Base-by-base conservation (phyloP, 2,329 filamentous ascomycete species). In the Ploettnerulaceae sp. region DNA sequence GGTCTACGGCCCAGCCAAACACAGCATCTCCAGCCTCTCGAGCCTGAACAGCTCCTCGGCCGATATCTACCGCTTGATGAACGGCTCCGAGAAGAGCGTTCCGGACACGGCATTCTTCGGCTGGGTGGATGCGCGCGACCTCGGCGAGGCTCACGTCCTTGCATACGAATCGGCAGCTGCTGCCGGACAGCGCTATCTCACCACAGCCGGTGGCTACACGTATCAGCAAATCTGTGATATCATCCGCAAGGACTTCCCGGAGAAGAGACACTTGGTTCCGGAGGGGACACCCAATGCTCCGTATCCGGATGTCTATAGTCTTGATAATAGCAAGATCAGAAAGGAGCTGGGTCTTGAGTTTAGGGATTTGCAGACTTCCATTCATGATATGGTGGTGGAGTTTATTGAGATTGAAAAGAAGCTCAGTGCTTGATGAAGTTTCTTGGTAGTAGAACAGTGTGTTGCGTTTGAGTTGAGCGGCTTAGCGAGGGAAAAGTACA, bases 41-140 rank as follows among this genome's bases (percentile, higher is more conserved):
- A 67, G 68, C 1, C 69, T 89, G 52, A 89, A 89, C 67, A 85
- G 82, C 1, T 86, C 82, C 5, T 87, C 87, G 60, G 74, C 79
- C 54, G 76, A 81, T 25, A 74, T 89, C 50, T 71, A 77, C n/a
- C 72, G 80, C 46, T 67, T 86, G 32, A 71, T 82, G n/a, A 73
- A 72, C n/a, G 84, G 84, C 2, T 55, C 45, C 14, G 73, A 74
- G 47, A 79, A 77, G 51, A 68, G 70, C 14, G 70, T 84, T 7
- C 70, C 75, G 0, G 69, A 76, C 0, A 82, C 77, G 0, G 7
- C 7, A 2, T 60, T 57, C 32, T 59, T 36, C 25, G 74, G 70
- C 0, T 84, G 74, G 64, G 77, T 82, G 3, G 73, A 78, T 55
- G 74, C 77, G 12, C 68, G 73, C 4, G 75, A 86, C 56, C 73